Conservation (phyloP, 805 yeast genomes). For the Saturnispora halmiae region DNA sequence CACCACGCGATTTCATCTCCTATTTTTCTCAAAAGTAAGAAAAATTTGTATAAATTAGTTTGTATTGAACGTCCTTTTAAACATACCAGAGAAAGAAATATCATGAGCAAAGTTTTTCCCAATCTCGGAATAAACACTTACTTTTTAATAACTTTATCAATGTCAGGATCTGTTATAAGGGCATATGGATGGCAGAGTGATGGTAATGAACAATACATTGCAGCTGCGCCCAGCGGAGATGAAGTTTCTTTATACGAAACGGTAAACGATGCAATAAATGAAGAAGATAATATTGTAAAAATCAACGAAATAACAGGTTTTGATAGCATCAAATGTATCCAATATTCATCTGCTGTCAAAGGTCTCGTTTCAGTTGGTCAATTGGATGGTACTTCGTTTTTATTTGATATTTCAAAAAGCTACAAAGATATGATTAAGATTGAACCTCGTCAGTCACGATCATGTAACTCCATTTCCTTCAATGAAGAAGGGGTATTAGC, state of each 20-base stretch:
- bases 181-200: constrained; percentile 55
- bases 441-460: constrained; percentile 57
- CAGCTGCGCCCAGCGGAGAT: constrained; percentile 73
- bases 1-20: not conserved
- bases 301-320: constrained; percentile 52
- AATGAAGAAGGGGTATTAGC: constrained; percentile 58
- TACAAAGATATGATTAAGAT: constrained; percentile 31
- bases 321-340: constrained; percentile 56
- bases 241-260: constrained; percentile 62
- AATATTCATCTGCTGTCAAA: constrained; percentile 44
- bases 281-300: constrained; percentile 46
- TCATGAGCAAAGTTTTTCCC: not conserved
- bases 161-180: constrained; percentile 54
- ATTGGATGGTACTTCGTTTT: constrained; percentile 53
- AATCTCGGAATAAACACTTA: not conserved
- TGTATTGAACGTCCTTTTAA: too few species aligned
- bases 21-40: not conserved
- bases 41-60: not conserved
- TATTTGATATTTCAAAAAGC: constrained; percentile 48
- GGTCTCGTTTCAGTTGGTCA: constrained; percentile 72
- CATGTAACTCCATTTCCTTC: constrained; percentile 69
- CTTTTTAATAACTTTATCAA: not conserved
- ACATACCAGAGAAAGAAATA: too few species aligned
- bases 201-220: constrained; percentile 46
- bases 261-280: constrained; percentile 27